Base-by-base conservation (phyloP, 352 stramenopile genomes). In the Discostella stelligera region DNA sequence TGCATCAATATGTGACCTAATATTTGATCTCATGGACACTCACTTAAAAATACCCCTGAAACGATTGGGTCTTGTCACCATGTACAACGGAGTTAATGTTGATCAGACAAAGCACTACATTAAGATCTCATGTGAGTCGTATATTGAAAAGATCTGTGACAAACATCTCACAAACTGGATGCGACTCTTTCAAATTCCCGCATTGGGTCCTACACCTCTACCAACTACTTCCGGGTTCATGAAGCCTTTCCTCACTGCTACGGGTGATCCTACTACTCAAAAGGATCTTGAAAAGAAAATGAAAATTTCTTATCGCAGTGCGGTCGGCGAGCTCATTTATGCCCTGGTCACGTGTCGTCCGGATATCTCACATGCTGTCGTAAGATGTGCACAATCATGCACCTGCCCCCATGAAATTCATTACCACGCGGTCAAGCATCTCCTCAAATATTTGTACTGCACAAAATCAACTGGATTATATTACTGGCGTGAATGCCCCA, bases 271-370 rank as follows among this genome's bases (percentile, higher is more conserved):
- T 23, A 27, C 37, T 52, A 21, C 58, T 44, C 62, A 79, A 48
- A 11, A 71, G 3, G 21, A 14, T 4, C 20, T 82, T 3, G 16
- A 53, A 21, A 56, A 20, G 25, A 18, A 53, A 10, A 50, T 63
- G 44, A 46, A 23, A 21, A 74, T 79, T 44, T 58, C 16, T 37
- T 81, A 81, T 56, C 23, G 66, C 14, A 37, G 54, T 20, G 50
- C n/a, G 8, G 66, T 79, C 37, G 77, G 77, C 0, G 71, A 84
- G 61, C 30, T 84, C n/a, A 84, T 80, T 9, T 81, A 71, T 30
- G 77, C 77, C 0, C 39, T 75, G 41, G 23, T 68, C 14, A 68
- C 60, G 2, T 39, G 18, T 8, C 44, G 60, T 21, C 44, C 59
- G 30, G 59, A 66, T 41, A 5, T 66, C n/a, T n/a, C n/a, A n/a